Conservation (phyloP, 1,284 basidiomycete species). For the Gymnopus androsaceus region DNA sequence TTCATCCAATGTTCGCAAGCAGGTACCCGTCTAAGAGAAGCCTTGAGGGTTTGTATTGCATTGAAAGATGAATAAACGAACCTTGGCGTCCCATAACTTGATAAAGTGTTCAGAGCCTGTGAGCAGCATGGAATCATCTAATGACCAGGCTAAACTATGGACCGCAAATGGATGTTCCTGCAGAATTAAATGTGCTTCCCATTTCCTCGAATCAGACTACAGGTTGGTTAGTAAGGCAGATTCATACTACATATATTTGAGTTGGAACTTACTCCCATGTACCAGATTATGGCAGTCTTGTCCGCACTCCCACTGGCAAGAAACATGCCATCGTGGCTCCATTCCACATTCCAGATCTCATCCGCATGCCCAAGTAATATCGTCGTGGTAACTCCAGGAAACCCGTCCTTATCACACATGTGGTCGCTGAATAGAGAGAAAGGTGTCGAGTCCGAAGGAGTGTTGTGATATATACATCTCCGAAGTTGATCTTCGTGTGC, state of each 20-base stretch:
- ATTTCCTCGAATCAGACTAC: slow-evolving; percentile 58
- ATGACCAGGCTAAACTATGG: slow-evolving; percentile 86
- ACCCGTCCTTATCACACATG: slow-evolving; percentile 75
- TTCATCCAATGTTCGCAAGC: slow-evolving; percentile 62
- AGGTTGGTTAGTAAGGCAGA: slow-evolving; percentile 11
- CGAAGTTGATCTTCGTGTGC: slow-evolving; percentile 55
- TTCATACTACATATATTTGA: slow-evolving; percentile 2
- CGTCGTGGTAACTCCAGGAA: slow-evolving; percentile 84
- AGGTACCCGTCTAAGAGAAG: slow-evolving; percentile 62
- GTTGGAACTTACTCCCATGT: slow-evolving; percentile 62
- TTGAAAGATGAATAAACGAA: slow-evolving; percentile 33
- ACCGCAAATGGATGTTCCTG: slow-evolving; percentile 79
- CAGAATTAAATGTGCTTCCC: slow-evolving; percentile 60
- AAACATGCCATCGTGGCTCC: slow-evolving; percentile 87
- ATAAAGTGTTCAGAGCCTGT: slow-evolving; percentile 80
- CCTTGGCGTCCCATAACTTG: slow-evolving; percentile 87
- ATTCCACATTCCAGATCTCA: slow-evolving; percentile 95
- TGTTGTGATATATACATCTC: slow-evolving; percentile 81
- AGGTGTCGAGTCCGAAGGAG: slow-evolving; percentile 53
- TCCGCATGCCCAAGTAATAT: slow-evolving; percentile 86
- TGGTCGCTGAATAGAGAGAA: slow-evolving; percentile 90
- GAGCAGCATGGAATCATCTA: slow-evolving; percentile 81
- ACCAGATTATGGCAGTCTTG: slow-evolving; percentile 88
- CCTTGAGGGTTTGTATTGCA: background rate
- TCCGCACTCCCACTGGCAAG: slow-evolving; percentile 91